Percentiles rank a stretch among this genome's conserved stretches.
phyloP scores from a whole-genome alignment of 768 basidiomycete species.

The Boletus vermiculosoides region DNA sequence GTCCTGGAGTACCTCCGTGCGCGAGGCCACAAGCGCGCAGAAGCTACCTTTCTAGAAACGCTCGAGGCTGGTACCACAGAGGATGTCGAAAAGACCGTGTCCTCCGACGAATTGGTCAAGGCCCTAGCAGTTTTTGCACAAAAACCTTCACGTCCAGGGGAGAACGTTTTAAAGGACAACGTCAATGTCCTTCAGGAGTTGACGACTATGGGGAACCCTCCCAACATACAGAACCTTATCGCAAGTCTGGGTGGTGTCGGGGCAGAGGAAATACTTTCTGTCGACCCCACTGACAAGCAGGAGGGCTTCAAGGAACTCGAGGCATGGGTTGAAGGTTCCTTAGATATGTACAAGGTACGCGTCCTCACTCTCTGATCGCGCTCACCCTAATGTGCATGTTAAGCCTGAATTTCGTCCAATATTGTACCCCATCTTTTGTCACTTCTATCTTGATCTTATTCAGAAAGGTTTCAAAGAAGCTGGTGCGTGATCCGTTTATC shows the following conservation, averaged over 20 bases:
- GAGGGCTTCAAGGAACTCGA: slow-evolving; percentile 85
- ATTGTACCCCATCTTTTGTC: slow-evolving; percentile 93
- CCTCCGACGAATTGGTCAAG: slow-evolving; percentile 54
- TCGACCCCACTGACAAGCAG: slow-evolving; percentile 82
- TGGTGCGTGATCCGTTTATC: slow-evolving; percentile 48
- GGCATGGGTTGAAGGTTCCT: slow-evolving; percentile 84
- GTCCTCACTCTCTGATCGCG: neutral
- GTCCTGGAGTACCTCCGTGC: slow-evolving; percentile 50
- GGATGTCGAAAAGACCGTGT: slow-evolving; percentile 39
- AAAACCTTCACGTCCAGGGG: slow-evolving; percentile 62
- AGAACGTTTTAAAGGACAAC: slow-evolving; percentile 70
- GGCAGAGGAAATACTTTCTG: slow-evolving; percentile 76
- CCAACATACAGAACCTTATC: slow-evolving; percentile 73
- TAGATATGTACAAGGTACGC: slow-evolving; percentile 87
- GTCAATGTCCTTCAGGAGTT: slow-evolving; percentile 66
- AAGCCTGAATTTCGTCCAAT: slow-evolving; percentile 94
- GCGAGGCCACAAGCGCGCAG: slow-evolving; percentile 46
- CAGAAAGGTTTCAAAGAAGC: slow-evolving; percentile 88
- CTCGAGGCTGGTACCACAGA: slow-evolving; percentile 34
- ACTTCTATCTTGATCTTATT: slow-evolving; percentile 94
- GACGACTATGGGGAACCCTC: slow-evolving; percentile 63
- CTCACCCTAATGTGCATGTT: slow-evolving; percentile 14
- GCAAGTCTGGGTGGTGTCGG: slow-evolving; percentile 76
- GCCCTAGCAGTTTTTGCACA: slow-evolving; percentile 66
- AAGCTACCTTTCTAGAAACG: slow-evolving; percentile 41